Percentiles rank a stretch among this genome's conserved stretches.
phyloP scores from a whole-genome alignment of 2,329 filamentous ascomycete species.

The Volutella citrinella region DNA sequence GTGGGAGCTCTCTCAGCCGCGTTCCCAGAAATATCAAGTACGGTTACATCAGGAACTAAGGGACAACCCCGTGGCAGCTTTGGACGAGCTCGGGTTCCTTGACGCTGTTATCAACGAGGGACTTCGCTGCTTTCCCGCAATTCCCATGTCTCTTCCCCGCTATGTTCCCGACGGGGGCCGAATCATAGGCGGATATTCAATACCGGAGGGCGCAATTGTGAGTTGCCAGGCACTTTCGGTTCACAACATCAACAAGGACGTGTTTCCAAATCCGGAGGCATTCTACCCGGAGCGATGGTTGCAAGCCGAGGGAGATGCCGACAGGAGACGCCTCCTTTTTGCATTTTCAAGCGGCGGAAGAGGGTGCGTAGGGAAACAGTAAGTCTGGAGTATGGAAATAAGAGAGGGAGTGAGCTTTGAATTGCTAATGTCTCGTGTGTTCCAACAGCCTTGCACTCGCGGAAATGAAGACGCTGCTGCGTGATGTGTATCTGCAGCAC shows the following conservation, averaged over 20 bases:
- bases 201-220: conserved; percentile 54
- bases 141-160: conserved; percentile 65
- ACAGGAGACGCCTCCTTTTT: conserved; percentile 62
- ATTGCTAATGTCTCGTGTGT: no score
- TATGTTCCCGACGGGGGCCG: conserved; percentile 54
- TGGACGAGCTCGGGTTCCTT: conserved; percentile 55
- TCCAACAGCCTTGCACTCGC: conserved; percentile 54
- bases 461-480: conserved; percentile 66
- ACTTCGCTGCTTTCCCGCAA: conserved; percentile 60
- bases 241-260: conserved; percentile 56
- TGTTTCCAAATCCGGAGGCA: conserved; percentile 74
- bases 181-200: conserved; percentile 50
- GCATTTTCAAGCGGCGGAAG: conserved; percentile 64
- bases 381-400: conserved; percentile 29
- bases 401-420: no score
- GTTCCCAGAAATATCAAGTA: conserved; percentile 48
- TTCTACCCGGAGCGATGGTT: conserved; percentile 87
- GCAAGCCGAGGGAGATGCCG: conserved; percentile 67
- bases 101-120: conserved; percentile 64
- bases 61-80: conserved; percentile 33
- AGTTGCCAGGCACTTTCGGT: conserved; percentile 61
- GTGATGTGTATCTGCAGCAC: conserved; percentile 59
- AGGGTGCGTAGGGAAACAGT: conserved; percentile 67
- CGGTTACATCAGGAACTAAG: conserved; percentile 51
- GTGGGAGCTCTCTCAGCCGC: conserved; percentile 65